These are phyloP conservation scores for Sanghuangporus weigelae DNA, from an alignment of 1,284 basidiomycete species.

Conservation along the genomic window DNA sequence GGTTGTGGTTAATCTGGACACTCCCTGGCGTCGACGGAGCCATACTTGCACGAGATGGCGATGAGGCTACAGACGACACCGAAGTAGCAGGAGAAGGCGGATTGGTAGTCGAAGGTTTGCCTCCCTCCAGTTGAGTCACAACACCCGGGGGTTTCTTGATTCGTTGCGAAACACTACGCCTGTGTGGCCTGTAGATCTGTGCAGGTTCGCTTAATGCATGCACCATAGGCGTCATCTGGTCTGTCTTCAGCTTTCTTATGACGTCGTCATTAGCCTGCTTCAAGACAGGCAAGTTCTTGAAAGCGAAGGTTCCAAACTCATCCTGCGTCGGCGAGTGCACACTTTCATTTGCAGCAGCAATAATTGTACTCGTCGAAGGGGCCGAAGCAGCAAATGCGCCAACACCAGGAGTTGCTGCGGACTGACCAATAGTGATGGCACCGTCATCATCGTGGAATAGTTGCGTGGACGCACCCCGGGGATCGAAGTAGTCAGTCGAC, in stretches of 20 bases:
- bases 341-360: conserved; percentile 28
- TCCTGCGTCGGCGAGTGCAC: conserved; percentile 58
- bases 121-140: conserved; percentile 58
- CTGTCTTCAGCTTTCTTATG: conserved; percentile 89
- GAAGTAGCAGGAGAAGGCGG: conserved; percentile 90
- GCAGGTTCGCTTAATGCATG: conserved; percentile 68
- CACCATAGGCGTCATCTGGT: conserved; percentile 67
- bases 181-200: conserved; percentile 45
- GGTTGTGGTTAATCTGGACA: conserved; percentile 34
- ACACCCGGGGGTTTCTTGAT: conserved; percentile 76
- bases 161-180: conserved; percentile 68
- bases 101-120: conserved; percentile 51
- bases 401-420: conserved; percentile 44
- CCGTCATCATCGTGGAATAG: conserved; percentile 81
- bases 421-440: conserved; percentile 44
- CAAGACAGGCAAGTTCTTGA: conserved; percentile 94
- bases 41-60: conserved; percentile 72
- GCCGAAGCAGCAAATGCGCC: conserved; percentile 36
- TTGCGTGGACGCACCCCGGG: conserved; percentile 86
- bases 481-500: conserved; percentile 98
- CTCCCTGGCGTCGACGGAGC: conserved; percentile 68
- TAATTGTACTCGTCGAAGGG: conserved; percentile 37
- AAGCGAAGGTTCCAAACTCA: conserved; percentile 97
- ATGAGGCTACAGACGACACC: conserved; percentile 89
- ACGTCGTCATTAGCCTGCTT: conserved; percentile 99